These are phyloP conservation scores for Poterioochromonas sp. DNA, from an alignment of 352 stramenopile species.

Conservation along the genomic window DNA sequence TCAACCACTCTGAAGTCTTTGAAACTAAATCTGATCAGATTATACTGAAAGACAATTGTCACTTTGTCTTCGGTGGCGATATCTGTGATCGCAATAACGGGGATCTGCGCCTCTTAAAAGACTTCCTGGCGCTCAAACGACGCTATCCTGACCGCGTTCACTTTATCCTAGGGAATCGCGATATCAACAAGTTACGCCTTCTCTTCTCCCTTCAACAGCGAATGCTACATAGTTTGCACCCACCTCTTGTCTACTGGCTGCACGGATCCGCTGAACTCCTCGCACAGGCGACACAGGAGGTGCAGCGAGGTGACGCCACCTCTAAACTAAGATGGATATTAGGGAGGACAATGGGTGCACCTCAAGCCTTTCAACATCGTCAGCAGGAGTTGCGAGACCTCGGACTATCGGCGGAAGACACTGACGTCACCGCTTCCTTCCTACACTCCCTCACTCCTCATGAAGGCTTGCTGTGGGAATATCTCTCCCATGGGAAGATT, in stretches of 20 bases:
- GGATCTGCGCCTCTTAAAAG: constrained; percentile 25
- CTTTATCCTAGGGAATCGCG: constrained; percentile 38
- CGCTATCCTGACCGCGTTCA: constrained; percentile 27
- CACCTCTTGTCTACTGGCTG: constrained; percentile 12
- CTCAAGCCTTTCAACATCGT: background rate
- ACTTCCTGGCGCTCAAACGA: constrained; percentile 33
- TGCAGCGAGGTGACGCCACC: too few species aligned
- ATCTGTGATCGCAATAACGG: constrained; percentile 28
- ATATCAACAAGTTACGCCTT: constrained; percentile 39
- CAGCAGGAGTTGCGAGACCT: background rate
- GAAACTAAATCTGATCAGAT: background rate
- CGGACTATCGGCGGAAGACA: background rate
- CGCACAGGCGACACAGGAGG: too few species aligned
- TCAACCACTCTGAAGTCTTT: constrained; percentile 24
- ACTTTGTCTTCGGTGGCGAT: constrained; percentile 37
- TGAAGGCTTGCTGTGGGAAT: background rate
- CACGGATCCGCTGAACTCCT: background rate
- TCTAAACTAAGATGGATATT: too few species aligned
- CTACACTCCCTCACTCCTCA: background rate
- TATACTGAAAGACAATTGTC: constrained; percentile 33
- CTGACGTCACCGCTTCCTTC: background rate
- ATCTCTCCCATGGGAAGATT: background rate
- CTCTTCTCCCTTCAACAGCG: background rate
- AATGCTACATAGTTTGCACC: background rate
- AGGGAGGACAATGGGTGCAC: constrained; percentile 6